Evolutionary conservation across 2,329 filamentous ascomycete species (phyloP), one percentile per base, ranked within the genome.

Genomic region (Graphilbum sp.): DNA sequence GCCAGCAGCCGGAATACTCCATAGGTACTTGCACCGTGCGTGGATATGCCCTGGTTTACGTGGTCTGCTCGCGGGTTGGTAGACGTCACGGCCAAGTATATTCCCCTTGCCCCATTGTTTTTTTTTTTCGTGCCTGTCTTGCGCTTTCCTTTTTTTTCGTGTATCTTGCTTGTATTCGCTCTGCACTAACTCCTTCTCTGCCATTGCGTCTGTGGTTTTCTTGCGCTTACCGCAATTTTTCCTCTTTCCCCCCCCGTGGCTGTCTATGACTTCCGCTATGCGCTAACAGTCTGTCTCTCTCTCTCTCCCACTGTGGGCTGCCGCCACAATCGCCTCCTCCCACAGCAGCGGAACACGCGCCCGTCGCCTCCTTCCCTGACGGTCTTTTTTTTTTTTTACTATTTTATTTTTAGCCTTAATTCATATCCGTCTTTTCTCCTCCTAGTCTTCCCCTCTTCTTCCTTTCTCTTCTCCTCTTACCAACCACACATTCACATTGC

Each of bases 401-500:
- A 32, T 40, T 24, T 24, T 24, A 32, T 32, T 25, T 37, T 8
- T 33, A 29, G 13, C 7, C 13, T 39, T 32, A 34, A 35, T 30
- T 44, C 29, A 32, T 40, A 37, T 43, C 34, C 36, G 23, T 25
- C 29, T 31, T 29, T 48, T 39, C 39, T 43, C 43, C 41, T 35
- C 43, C 41, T 43, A 43, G 42, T 41, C 45, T 45, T 32, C 43
- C 32, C 40, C 38, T 33, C n/a, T 6, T 44, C 40, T 41, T 46
- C 43, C 43, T 43, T 39, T 40, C 43, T 46, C 43, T 39, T 41
- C 34, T 37, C 37, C 39, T 34, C 34, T 34, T 45, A 46, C 46
- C 46, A 45, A 43, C 24, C 36, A 41, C 41, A 39, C 36, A 34
- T 32, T 32, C 35, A 17, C 27, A 20, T 27, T 34, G 29, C 39